Base-by-base conservation (phyloP, 768 basidiomycete genomes). In the Calocera cornea region DNA sequence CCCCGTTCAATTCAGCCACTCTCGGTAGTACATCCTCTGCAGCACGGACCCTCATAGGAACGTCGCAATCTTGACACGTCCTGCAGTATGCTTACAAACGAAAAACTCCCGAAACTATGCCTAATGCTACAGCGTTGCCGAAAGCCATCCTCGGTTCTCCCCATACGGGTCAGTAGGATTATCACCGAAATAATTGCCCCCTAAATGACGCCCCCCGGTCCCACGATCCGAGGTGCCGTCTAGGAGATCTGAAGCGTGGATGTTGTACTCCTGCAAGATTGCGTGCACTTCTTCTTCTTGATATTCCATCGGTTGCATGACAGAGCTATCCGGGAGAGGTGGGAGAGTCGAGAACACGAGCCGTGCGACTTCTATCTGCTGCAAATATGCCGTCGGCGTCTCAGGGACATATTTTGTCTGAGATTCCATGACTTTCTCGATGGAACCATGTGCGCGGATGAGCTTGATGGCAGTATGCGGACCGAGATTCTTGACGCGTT, bases 401-500 rank as follows among this genome's bases (percentile, higher is more conserved):
- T 80, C 81, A 0, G 83, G 85, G 1, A 79, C 77, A 72, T 81
- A 87, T 73, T 81, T 84, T 5, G 75, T 78, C 71, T 83, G 78
- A 22, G 68, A 72, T 69, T 82, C 78, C 22, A 94, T 75, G 34
- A 92, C 79, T 5, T 79, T 77, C 75, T 93, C 91, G 71, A 95
- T 93, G 7, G 83, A 81, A 2, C 85, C 85, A 73, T 92, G 77
- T 70, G 83, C 78, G 64, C 81, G 82, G 64, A 95, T 90, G 70
- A 89, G 84, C 71, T 85, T 86, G 72, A 91, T 84, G 1, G 92
- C 92, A 1, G 86, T 86, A 0, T 78, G 73, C 0, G 93, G 92
- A 0, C 94, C 94, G 1, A 95, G 79, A 68, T 87, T 86, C 67
- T 84, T 88, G 68, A 97, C 89, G 2, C 94, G 85, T 54, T 87